Evolutionary conservation across 805 yeast genomes (phyloP).

Genomic region (Kodamaea lidongshanica): DNA sequence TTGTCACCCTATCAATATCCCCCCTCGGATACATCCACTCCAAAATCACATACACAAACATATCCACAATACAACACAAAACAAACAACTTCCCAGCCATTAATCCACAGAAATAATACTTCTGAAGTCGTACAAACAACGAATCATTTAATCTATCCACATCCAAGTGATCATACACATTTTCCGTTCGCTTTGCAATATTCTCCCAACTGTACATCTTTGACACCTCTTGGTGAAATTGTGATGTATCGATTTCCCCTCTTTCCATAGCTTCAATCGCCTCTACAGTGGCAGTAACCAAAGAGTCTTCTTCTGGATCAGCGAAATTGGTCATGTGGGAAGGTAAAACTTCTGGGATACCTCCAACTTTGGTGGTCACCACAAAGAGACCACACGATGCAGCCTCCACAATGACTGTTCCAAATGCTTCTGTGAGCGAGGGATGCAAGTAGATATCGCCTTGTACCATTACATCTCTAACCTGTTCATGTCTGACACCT

Average conservation of each 20-base stretch:
- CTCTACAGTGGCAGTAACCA: constrained; percentile 62
- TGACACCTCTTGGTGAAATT: constrained; percentile 71
- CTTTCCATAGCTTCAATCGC: constrained; percentile 61
- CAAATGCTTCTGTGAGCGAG: constrained; percentile 93
- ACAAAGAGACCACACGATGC: constrained; percentile 92
- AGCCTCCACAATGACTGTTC: constrained; percentile 95
- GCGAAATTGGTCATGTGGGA: constrained; percentile 90
- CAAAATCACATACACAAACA: constrained; percentile 53
- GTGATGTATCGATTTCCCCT: constrained; percentile 59
- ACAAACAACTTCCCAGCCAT: constrained; percentile 86
- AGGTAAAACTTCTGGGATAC: constrained; percentile 95
- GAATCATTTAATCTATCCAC: constrained; percentile 42
- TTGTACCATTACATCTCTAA: constrained; percentile 82
- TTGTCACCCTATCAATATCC: constrained; percentile 65
- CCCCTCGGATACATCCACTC: constrained; percentile 66
- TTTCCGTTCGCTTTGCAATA: constrained; percentile 80
- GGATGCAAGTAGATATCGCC: constrained; percentile 95
- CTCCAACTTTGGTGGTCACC: constrained; percentile 95
- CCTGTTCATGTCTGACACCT: constrained; percentile 85
- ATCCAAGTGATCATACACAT: constrained; percentile 58
- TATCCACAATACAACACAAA: constrained; percentile 75
- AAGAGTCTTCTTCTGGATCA: constrained; percentile 76
- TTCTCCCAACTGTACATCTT: constrained; percentile 89
- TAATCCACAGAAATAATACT: constrained; percentile 64
- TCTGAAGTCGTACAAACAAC: constrained; percentile 51